A percentile compares a stretch with the other conserved stretches of the same genome.
Evolutionary conservation across 768 basidiomycete species (phyloP).

Genomic region (Cantharellus anzutake): DNA sequence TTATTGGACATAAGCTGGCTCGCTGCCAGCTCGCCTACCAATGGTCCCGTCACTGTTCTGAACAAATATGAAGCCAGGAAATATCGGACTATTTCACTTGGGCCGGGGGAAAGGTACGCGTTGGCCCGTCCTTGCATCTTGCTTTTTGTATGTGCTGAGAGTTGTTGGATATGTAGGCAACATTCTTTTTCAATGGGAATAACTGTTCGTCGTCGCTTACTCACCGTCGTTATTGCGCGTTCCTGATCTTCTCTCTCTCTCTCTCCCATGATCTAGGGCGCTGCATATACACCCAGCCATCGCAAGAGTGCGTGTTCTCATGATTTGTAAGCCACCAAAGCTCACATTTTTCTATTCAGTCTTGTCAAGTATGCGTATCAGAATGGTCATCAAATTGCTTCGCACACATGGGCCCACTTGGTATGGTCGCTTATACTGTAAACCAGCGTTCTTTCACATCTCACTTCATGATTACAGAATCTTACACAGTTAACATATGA

Average conservation of each 20-base stretch:
- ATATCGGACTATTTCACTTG: too few relatives aligned
- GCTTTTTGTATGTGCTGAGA: too few relatives aligned
- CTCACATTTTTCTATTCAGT: background rate
- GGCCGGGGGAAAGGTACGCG: too few relatives aligned
- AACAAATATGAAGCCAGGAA: too few relatives aligned
- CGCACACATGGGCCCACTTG: slow-evolving; percentile 5
- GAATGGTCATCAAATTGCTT: slow-evolving; percentile 4
- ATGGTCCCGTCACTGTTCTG: too few relatives aligned
- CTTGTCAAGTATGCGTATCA: background rate
- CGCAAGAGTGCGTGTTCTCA: slow-evolving; percentile 2
- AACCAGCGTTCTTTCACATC: background rate
- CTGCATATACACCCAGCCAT: slow-evolving; percentile 9
- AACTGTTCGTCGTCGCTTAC: background rate
- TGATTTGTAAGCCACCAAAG: background rate
- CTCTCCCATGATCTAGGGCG: background rate
- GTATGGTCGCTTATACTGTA: background rate
- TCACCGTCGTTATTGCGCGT: background rate
- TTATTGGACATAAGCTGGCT: background rate
- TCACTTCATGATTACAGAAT: background rate
- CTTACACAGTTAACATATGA: background rate
- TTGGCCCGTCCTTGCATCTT: too few relatives aligned
- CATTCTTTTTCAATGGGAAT: slow-evolving; percentile 9
- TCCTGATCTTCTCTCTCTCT: background rate
- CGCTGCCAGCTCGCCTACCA: too few relatives aligned
- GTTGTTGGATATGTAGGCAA: slow-evolving; percentile 2